Base-by-base conservation (phyloP, 2,329 filamentous ascomycete genomes). In the Phaeophleospora eucalypticola region DNA sequence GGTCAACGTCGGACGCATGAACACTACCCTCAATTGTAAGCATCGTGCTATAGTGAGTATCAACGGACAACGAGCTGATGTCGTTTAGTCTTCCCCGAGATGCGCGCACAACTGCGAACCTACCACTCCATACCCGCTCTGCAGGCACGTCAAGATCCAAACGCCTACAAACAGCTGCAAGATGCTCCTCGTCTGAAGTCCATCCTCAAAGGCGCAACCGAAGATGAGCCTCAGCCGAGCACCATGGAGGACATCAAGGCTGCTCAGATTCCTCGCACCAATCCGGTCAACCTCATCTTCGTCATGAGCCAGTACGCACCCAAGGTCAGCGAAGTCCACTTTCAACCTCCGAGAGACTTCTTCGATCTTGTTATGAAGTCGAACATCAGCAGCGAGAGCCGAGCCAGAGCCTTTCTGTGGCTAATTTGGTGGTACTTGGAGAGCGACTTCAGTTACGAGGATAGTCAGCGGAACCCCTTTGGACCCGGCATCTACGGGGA, bases 351-450 rank as follows among this genome's bases (percentile, higher is more conserved):
- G 1, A 81, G 84, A 56, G 93, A 98, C 68, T 97, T 98, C 67
- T 95, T 96, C 67, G 93, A 98, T 61, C 79, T 98, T 14, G 85
- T 98, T 59, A 97, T 97, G 90, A 84, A 88, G 63, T 84, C 84
- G 1, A 85, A 87, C 18, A 79, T 89, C 51, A 88, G 84, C 47
- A 97, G 90, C 68, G 72, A 76, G 57, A 95, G 88, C 52, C 81
- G 93, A 53, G 90, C 93, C 1, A 83, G 75, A 36, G 91, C 91
- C 0, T 98, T 98, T 59, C 72, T 98, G 16, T 98, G 93, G 93
- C 75, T 98, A 53, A 94, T 98, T 83, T 98, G 93, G 93, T 96
- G 93, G 75, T 97, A 98, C 64, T 78, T 98, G 15, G 93, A 98
- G 66, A 95, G 90, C 20, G 89, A 96, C 65, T 97, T 96, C 58